Percentiles rank a stretch among this genome's conserved stretches.
Conservation (phyloP, 495 filamentous ascomycete species). For the Penicillium nucicola region DNA sequence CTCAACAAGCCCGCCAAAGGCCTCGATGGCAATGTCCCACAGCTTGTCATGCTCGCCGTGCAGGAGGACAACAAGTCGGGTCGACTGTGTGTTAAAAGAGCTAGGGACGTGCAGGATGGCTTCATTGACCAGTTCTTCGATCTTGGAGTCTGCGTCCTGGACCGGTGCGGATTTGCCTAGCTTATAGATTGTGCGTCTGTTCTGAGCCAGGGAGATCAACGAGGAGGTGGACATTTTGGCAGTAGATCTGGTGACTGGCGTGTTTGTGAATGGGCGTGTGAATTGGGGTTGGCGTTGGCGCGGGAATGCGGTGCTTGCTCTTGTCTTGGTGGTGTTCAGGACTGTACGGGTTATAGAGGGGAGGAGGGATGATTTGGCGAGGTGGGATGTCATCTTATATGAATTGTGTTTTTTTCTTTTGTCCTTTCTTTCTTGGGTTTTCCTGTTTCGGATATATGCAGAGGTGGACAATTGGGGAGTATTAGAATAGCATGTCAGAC, state of each 20-base stretch:
- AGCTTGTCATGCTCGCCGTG: constrained; percentile 47
- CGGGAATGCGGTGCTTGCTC: constrained; percentile 43
- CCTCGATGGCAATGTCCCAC: constrained; percentile 46
- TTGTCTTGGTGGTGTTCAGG: no score
- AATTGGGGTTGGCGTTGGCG: constrained; percentile 32
- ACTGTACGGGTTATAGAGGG: no score
- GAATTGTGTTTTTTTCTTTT: no score
- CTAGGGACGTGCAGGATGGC: constrained; percentile 47
- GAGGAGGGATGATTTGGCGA: no score
- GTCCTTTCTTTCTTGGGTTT: no score
- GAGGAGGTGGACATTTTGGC: constrained; percentile 27
- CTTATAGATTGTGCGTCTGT: constrained; percentile 49
- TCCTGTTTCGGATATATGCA: no score
- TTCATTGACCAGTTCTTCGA: constrained; percentile 48
- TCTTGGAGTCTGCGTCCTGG: constrained; percentile 35
- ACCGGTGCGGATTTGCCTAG: constrained; percentile 44
- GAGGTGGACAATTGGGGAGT: neutral
- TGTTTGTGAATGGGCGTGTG: neutral
- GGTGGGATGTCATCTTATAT: no score
- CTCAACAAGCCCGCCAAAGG: constrained; percentile 35
- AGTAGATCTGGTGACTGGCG: constrained; percentile 1
- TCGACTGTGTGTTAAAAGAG: constrained; percentile 56
- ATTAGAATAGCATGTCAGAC: no score
- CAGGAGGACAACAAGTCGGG: constrained; percentile 45
- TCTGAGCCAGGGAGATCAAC: constrained; percentile 38